These are phyloP conservation scores for Ephemerocybe angulata DNA, from an alignment of 768 basidiomycete genomes.

Conservation along the genomic window DNA sequence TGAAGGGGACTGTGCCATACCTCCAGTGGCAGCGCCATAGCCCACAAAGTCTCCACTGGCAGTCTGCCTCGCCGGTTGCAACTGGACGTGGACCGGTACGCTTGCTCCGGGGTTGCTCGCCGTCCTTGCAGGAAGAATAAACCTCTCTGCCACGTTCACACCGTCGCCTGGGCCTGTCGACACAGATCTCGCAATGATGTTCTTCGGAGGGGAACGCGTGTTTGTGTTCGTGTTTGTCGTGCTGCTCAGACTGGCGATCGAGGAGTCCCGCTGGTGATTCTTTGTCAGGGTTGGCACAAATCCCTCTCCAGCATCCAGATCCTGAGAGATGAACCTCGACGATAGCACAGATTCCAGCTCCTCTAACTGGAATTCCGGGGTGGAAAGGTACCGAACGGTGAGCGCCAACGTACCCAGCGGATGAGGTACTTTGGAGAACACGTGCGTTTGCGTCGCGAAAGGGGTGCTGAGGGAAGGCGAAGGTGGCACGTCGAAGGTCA, in stretches of 20 bases:
- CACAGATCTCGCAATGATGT: constrained; percentile 9
- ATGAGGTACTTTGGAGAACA: constrained; percentile 65
- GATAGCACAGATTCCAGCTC: constrained; percentile 75
- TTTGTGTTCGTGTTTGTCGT: constrained; percentile 15
- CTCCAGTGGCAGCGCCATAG: neutral
- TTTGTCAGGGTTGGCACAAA: constrained; percentile 72
- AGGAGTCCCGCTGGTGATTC: constrained; percentile 55
- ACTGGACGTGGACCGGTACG: constrained; percentile 7
- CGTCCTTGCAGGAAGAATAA: constrained; percentile 34
- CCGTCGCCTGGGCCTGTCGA: constrained; percentile 13
- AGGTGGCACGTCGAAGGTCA: constrained; percentile 34
- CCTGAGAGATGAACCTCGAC: constrained; percentile 65
- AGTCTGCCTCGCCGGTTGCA: constrained; percentile 10
- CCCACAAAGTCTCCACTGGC: constrained; percentile 8
- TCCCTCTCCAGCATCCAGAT: constrained; percentile 41
- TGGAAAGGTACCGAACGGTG: constrained; percentile 58
- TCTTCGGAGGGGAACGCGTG: constrained; percentile 16
- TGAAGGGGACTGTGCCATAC: constrained; percentile 18
- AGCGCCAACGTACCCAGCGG: constrained; percentile 63
- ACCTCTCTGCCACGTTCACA: constrained; percentile 35
- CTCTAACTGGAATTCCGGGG: constrained; percentile 70
- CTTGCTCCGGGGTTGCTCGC: constrained; percentile 9
- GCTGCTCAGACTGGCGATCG: constrained; percentile 36
- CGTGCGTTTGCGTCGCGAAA: constrained; percentile 50
- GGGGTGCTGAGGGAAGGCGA: constrained; percentile 36